Conservation (phyloP, 2,329 filamentous ascomycete genomes). For the Stachybotrys chlorohalonatus region DNA sequence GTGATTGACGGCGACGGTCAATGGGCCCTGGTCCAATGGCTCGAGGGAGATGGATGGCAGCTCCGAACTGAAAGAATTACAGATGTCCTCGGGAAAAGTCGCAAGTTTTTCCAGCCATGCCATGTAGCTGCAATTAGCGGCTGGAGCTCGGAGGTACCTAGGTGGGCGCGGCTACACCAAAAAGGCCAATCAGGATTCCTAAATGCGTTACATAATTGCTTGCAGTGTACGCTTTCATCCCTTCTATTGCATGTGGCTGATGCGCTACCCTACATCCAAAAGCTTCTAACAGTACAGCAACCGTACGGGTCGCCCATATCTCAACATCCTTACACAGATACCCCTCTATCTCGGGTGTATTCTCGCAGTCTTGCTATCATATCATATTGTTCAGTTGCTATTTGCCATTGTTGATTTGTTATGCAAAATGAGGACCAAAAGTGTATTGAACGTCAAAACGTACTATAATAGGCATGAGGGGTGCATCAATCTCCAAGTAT, state of each 20-base stretch:
- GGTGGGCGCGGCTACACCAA: neutral
- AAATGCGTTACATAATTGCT: neutral
- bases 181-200: too few species aligned
- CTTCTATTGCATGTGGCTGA: neutral
- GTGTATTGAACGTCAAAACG: too few species aligned
- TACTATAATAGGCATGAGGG: too few species aligned
- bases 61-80: conserved; percentile 30
- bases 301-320: too few species aligned
- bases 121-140: conserved; percentile 6
- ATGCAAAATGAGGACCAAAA: too few species aligned
- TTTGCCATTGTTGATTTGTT: too few species aligned
- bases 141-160: conserved; percentile 24
- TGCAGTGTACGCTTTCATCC: neutral
- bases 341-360: too few species aligned
- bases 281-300: neutral
- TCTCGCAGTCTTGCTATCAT: too few species aligned
- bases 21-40: conserved; percentile 33
- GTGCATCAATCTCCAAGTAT: too few species aligned
- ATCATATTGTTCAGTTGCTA: too few species aligned
- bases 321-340: too few species aligned
- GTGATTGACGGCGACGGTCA: conserved; percentile 31
- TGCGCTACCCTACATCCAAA: neutral
- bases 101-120: conserved; percentile 29
- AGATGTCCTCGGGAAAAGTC: conserved; percentile 37
- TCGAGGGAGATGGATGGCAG: conserved; percentile 26